phyloP scores from a whole-genome alignment of 129 eudicot species.

The Calendula officinalis region DNA sequence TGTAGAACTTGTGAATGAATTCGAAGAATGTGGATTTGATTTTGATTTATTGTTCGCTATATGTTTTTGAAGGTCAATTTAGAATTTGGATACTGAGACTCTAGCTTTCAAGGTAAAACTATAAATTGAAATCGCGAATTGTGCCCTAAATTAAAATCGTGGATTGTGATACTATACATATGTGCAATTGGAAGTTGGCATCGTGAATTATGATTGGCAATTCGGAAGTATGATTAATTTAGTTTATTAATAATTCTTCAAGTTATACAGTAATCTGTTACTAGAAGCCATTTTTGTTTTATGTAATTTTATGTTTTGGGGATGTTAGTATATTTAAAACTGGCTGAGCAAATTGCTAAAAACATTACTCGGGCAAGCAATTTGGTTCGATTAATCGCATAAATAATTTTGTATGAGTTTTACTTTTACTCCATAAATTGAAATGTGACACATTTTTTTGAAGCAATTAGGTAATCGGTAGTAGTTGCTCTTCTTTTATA shows the following conservation, averaged over 20 bases:
- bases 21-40: conserved; percentile 11
- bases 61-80: neutral
- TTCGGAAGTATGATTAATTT: neutral
- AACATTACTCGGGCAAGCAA: too few species aligned
- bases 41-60: conserved; percentile 2
- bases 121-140: too few species aligned
- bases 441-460: neutral
- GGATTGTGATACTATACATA: neutral
- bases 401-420: too few species aligned
- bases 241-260: neutral
- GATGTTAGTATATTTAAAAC: too few species aligned
- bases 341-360: neutral
- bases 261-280: neutral
- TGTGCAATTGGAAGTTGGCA: neutral
- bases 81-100: neutral
- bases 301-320: too few species aligned
- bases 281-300: neutral
- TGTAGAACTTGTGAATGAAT: neutral
- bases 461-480: neutral
- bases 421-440: neutral
- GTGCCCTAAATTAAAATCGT: neutral
- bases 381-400: too few species aligned
- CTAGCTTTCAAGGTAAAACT: neutral
- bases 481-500: neutral
- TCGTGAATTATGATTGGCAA: neutral